Percentiles rank a stretch among this genome's conserved stretches.
These are phyloP conservation scores for Lupinus albus DNA, from an alignment of 306 rosid species.

Conservation along the genomic window DNA sequence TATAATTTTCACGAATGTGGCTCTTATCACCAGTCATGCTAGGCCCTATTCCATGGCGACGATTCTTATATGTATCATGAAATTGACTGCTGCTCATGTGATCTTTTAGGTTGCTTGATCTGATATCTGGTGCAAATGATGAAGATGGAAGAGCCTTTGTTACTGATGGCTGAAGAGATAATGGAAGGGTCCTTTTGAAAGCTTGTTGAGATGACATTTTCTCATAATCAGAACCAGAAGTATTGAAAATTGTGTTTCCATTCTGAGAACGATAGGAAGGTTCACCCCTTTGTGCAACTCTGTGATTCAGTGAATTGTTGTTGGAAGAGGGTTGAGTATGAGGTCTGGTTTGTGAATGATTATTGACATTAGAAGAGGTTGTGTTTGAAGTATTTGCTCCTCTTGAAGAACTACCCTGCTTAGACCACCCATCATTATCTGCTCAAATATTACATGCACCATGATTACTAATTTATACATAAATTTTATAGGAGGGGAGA, in stretches of 20 bases:
- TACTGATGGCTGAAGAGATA: slow-evolving; percentile 45
- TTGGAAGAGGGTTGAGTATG: slow-evolving; percentile 46
- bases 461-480: slow-evolving; percentile 13
- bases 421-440: slow-evolving; percentile 55
- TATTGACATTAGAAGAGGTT: slow-evolving; percentile 44
- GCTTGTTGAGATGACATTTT: slow-evolving; percentile 71
- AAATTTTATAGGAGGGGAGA: slow-evolving; percentile 24
- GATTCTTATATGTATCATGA: slow-evolving; percentile 49
- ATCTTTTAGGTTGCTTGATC: slow-evolving; percentile 50
- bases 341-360: slow-evolving; percentile 41
- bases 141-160: slow-evolving; percentile 58
- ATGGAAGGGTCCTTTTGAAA: slow-evolving; percentile 67
- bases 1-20: slow-evolving; percentile 47
- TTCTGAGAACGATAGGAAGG: slow-evolving; percentile 42
- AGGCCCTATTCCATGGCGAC: slow-evolving; percentile 54
- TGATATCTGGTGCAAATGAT: slow-evolving; percentile 44
- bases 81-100: slow-evolving; percentile 48
- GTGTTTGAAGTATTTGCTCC: slow-evolving; percentile 55
- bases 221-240: slow-evolving; percentile 51
- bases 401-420: slow-evolving; percentile 48
- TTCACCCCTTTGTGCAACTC: slow-evolving; percentile 40
- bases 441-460: slow-evolving; percentile 39
- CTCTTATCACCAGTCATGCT: slow-evolving; percentile 54
- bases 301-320: slow-evolving; percentile 48
- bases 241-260: slow-evolving; percentile 54